phyloP scores from a whole-genome alignment of 495 filamentous ascomycete species.

The Neurospora sp. region DNA sequence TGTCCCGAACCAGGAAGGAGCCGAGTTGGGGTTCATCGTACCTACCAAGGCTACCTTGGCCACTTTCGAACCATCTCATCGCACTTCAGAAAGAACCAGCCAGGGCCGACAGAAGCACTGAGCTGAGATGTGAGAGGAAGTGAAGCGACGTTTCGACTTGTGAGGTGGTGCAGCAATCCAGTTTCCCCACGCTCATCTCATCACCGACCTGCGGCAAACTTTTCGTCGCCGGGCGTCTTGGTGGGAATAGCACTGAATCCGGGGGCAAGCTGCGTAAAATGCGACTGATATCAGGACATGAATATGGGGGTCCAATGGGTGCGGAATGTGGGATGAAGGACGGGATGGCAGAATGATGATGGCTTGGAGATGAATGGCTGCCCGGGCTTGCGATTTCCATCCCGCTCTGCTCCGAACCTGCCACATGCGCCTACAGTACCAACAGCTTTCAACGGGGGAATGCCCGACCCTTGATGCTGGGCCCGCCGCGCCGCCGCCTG shows the following conservation, averaged over 20 bases:
- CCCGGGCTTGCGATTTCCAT: background rate
- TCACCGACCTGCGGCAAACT: background rate
- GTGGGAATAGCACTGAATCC: background rate
- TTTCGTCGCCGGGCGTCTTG: too few species aligned
- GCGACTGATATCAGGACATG: background rate
- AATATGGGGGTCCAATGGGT: background rate
- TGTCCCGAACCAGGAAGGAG: background rate
- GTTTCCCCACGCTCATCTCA: background rate
- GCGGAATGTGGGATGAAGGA: background rate
- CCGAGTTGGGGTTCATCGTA: background rate
- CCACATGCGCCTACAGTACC: background rate
- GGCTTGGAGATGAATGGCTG: background rate
- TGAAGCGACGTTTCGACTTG: background rate
- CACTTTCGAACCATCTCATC: background rate
- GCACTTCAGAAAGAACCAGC: background rate
- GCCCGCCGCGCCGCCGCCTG: background rate
- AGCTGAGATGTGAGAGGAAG: background rate
- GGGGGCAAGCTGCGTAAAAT: background rate
- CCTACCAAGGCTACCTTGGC: background rate
- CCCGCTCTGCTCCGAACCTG: background rate
- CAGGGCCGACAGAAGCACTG: background rate
- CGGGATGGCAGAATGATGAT: background rate
- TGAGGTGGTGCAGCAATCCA: background rate
- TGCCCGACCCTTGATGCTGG: background rate
- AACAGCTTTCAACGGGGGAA: background rate